Percentiles rank a stretch among this genome's conserved stretches.
phyloP scores from a whole-genome alignment of 1,139 yeast species.

The Taiozyma sp. region DNA sequence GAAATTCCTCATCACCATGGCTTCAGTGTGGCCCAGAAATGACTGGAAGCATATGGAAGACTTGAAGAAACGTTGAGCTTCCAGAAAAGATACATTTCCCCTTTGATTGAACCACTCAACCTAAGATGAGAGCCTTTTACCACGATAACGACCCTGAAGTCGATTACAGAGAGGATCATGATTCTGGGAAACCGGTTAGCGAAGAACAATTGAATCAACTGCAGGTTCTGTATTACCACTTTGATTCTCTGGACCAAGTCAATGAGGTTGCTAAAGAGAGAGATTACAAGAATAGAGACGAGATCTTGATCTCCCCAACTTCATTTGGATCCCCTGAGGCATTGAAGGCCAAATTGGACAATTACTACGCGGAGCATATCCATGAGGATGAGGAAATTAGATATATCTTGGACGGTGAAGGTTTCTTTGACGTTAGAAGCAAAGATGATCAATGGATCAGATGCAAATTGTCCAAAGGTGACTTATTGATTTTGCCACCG shows the following conservation, averaged over 20 bases:
- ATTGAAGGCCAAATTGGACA: conserved; percentile 58
- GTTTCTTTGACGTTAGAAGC: conserved; percentile 81
- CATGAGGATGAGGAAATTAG: conserved; percentile 98
- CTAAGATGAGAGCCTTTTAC: conserved; percentile 46
- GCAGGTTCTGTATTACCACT: conserved; percentile 66
- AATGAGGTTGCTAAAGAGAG: conserved; percentile 64
- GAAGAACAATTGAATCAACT: conserved; percentile 43
- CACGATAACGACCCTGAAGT: conserved; percentile 62
- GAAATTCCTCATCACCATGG: not conserved
- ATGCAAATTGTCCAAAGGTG: conserved; percentile 55
- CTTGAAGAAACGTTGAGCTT: not conserved
- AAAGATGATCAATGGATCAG: conserved; percentile 73
- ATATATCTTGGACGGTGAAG: conserved; percentile 83
- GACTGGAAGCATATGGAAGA: not conserved
- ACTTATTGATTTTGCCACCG: conserved; percentile 74
- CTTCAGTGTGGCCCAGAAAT: not conserved
- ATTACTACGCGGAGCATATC: conserved; percentile 79
- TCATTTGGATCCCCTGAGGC: conserved; percentile 63
- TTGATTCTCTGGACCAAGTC: conserved; percentile 50
- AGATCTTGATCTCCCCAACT: conserved; percentile 52
- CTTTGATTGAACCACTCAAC: too few relatives aligned
- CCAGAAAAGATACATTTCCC: not conserved
- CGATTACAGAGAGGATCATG: conserved; percentile 71
- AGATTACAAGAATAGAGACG: conserved; percentile 75
- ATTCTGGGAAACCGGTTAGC: conserved; percentile 57